Evolutionary conservation across 345 rosid species (phyloP).

Genomic region (Syzygium aqueum): DNA sequence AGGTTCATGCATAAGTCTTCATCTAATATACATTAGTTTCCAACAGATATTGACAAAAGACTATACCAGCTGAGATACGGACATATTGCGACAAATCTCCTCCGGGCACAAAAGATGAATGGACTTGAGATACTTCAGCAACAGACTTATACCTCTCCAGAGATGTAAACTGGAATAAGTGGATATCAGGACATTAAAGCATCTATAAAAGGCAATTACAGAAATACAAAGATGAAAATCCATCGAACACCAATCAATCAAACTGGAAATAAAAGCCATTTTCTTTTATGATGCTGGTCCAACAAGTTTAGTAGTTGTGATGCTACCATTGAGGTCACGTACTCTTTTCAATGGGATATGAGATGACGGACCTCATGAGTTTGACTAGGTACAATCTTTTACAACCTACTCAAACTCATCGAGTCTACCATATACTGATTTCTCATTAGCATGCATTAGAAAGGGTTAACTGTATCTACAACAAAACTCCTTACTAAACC

Average conservation of each 20-base stretch:
- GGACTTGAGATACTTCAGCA: not conserved
- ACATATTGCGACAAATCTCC: not conserved
- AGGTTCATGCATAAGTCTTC: not conserved
- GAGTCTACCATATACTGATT: not conserved
- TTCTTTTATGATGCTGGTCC: not conserved
- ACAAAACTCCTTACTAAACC: not conserved
- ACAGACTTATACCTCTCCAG: not conserved
- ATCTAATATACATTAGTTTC: not conserved
- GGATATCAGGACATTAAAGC: not conserved
- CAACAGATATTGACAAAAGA: not conserved
- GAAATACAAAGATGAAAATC: not conserved
- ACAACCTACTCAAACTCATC: not conserved
- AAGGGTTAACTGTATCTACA: not conserved
- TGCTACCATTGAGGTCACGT: not conserved
- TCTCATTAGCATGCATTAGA: not conserved
- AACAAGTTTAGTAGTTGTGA: not conserved
- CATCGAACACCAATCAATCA: not conserved
- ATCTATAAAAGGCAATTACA: not conserved
- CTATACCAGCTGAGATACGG: not conserved
- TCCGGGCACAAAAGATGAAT: not conserved
- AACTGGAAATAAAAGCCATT: not conserved
- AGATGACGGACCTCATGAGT: not conserved
- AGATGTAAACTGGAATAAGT: not conserved
- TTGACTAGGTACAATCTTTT: not conserved
- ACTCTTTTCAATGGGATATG: not conserved